These are phyloP conservation scores for Suillus plorans DNA, from an alignment of 768 basidiomycete species.

Conservation along the genomic window DNA sequence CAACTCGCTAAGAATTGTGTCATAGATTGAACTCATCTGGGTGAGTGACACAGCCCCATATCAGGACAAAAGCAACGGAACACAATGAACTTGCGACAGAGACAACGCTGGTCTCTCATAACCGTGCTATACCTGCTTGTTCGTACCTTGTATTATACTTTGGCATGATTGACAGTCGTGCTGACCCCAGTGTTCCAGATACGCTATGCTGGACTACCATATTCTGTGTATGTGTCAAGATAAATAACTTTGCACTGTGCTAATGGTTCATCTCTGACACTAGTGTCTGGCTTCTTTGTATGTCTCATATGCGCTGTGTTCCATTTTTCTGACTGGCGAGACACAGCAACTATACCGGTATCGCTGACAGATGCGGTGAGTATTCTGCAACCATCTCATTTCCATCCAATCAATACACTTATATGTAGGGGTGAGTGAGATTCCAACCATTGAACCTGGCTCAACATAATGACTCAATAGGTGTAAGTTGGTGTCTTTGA, in stretches of 20 bases:
- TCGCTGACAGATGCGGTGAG: background rate
- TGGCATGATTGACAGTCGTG: background rate
- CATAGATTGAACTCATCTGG: too few species aligned
- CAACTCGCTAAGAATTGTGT: too few species aligned
- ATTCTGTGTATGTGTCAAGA: background rate
- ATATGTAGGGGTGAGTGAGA: background rate
- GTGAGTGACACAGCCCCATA: too few species aligned
- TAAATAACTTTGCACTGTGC: background rate
- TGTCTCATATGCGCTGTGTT: background rate
- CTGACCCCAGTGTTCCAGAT: background rate
- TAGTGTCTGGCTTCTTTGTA: background rate
- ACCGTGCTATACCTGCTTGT: background rate
- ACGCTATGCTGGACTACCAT: background rate
- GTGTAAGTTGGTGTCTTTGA: background rate
- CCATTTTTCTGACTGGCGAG: background rate
- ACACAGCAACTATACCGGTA: background rate
- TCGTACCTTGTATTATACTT: background rate
- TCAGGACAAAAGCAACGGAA: too few species aligned
- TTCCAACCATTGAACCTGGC: background rate
- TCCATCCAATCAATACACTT: background rate
- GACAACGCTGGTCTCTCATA: background rate
- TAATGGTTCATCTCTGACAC: background rate
- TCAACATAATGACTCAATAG: background rate
- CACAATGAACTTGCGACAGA: too few species aligned
- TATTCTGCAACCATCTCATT: background rate